Percentiles rank a stretch among this genome's conserved stretches.
Evolutionary conservation across 2,329 filamentous ascomycete genomes (phyloP).

Genomic region (Exophiala sideris): DNA sequence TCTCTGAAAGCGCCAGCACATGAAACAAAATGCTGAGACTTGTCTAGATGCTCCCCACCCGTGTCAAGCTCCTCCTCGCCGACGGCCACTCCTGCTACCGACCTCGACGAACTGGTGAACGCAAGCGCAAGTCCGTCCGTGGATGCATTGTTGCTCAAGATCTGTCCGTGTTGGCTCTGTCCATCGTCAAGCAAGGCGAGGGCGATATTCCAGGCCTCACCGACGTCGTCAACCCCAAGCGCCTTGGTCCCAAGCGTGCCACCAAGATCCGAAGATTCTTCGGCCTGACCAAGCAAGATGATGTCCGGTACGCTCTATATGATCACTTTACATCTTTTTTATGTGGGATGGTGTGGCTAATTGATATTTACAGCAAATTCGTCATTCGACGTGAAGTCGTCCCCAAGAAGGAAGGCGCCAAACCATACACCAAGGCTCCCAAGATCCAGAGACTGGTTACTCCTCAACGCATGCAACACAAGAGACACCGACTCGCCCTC

Average conservation of each 20-base stretch:
- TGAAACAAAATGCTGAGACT: slow-evolving; percentile 27
- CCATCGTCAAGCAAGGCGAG: slow-evolving; percentile 98
- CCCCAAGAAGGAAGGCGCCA: slow-evolving; percentile 96
- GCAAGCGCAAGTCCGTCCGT: slow-evolving; percentile 98
- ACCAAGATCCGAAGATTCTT: slow-evolving; percentile 99
- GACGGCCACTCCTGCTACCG: slow-evolving; percentile 99
- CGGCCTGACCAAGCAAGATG: slow-evolving; percentile 99
- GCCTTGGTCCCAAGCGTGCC: slow-evolving; percentile 98
- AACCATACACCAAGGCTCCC: slow-evolving; percentile 99
- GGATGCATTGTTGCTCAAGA: slow-evolving; percentile 98
- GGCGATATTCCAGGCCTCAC: slow-evolving; percentile 90
- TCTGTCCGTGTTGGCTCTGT: slow-evolving; percentile 88
- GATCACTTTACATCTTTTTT: too few relatives aligned
- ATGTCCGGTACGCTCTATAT: slow-evolving; percentile 75
- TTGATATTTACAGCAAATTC: slow-evolving; percentile 89
- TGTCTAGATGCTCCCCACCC: slow-evolving; percentile 78
- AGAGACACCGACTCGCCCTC: slow-evolving; percentile 95
- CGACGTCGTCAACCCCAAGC: slow-evolving; percentile 98
- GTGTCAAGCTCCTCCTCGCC: slow-evolving; percentile 93
- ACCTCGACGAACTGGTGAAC: slow-evolving; percentile 93
- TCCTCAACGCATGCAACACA: slow-evolving; percentile 99
- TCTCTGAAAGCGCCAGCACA: slow-evolving; percentile 29
- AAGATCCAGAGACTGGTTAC: slow-evolving; percentile 99
- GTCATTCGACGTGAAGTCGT: slow-evolving; percentile 98
- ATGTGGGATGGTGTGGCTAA: slow-evolving; percentile 39